phyloP scores from a whole-genome alignment of 805 yeast genomes.

The Lipomyces starkeyi region DNA sequence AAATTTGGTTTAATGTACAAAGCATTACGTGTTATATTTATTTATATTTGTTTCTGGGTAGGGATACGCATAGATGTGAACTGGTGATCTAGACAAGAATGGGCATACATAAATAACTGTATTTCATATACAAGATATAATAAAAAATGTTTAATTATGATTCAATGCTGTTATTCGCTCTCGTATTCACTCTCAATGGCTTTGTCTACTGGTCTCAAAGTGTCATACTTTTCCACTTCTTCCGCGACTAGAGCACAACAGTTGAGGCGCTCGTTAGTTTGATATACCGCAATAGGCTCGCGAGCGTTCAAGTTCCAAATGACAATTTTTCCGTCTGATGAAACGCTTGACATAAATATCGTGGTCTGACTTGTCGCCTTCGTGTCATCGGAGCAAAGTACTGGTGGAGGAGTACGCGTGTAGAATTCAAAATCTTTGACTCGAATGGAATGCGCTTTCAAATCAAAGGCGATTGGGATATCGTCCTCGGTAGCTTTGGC shows the following conservation, averaged over 20 bases:
- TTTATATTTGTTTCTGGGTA: constrained; percentile 25
- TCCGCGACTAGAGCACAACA: constrained; percentile 79
- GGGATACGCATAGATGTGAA: constrained; percentile 19
- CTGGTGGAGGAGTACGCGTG: constrained; percentile 19
- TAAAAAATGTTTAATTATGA: neutral
- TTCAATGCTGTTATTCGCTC: constrained; percentile 11
- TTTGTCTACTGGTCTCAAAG: constrained; percentile 7
- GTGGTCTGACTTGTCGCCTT: constrained; percentile 32
- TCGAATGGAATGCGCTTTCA: constrained; percentile 84
- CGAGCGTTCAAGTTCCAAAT: constrained; percentile 76
- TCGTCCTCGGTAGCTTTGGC: constrained; percentile 39
- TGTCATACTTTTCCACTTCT: constrained; percentile 64
- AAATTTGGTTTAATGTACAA: constrained; percentile 15
- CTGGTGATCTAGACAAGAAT: constrained; percentile 12
- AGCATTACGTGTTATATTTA: constrained; percentile 5
- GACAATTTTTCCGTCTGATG: constrained; percentile 92
- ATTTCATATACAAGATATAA: constrained; percentile 1
- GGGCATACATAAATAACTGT: neutral
- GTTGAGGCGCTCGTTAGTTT: constrained; percentile 87
- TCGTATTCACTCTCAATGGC: constrained; percentile 21
- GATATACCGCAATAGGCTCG: constrained; percentile 89
- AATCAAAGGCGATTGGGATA: constrained; percentile 52
- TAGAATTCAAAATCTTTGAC: constrained; percentile 74
- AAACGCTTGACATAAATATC: constrained; percentile 74
- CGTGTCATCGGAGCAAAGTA: neutral